Evolutionary conservation across 1,284 basidiomycete genomes (phyloP), one percentile per base, ranked within the genome.

Genomic region (Phlebopus sp.): DNA sequence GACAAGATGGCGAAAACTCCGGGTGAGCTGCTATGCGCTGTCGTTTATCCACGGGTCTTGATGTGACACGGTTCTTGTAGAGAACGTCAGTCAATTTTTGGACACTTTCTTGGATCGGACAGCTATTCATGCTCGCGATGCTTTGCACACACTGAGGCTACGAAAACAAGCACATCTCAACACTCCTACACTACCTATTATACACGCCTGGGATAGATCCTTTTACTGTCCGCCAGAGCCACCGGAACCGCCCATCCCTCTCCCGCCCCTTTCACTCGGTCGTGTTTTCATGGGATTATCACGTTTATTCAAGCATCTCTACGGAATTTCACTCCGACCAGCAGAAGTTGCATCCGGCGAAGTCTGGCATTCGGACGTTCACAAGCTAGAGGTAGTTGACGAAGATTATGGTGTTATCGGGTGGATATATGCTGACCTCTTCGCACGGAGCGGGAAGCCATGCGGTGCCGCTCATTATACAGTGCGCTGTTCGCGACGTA

Each of bases 1-100:
- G 93, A 97, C 68, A 97, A 96, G 72, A 97, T 97, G 94, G 93
- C 92, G 4, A 91, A 88, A 68, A 88, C 81, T 35, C 92, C 92
- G 42, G 84, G 88, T 84, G 52, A 53, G 78, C 21, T 6, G 9
- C 63, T 44, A 42, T 41, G 44, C 47, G 37, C 46, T 9, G 21
- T 25, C 37, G 34, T 34, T 40, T 31, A 42, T 19, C 34, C 44
- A 9, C 19, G 27, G 27, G 42, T 46, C 43, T 34, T 54, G 30
- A 60, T 49, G 21, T 46, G 43, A 39, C 47, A 42, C 30, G 23
- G 17, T 18, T 18, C 36, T 32, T 32, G n/a, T 56, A 88, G 90
- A 85, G 55, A 92, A 96, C 64, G 93, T 97, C 19, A 75, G 73
- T 50, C 81, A 84, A 30, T 97, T 97, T 68, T 73, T 97, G 47